Evolutionary conservation across 768 basidiomycete species (phyloP), one percentile per base, ranked within the genome.

Genomic region (Leccinum obscurum): DNA sequence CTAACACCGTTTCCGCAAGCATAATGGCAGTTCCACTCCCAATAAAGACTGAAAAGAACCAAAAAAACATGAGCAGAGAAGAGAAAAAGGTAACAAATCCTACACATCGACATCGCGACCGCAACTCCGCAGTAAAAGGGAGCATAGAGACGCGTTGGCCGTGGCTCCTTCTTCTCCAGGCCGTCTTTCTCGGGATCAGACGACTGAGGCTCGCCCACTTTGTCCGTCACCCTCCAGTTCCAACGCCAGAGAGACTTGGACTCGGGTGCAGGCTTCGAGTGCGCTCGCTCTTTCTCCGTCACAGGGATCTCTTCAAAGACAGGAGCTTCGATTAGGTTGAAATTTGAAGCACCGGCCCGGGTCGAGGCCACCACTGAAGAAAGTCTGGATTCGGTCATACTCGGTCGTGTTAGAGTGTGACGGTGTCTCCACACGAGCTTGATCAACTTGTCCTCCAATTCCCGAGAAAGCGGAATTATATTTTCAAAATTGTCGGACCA

Each of bases 401-500:
- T 28, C 1, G 69, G 64, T 44, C 62, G n/a, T 3, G 44, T 37
- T 2, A 39, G 24, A 8, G 60, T 59, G 59, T 75, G 68, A 52
- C 85, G 79, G 34, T 78, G 68, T 57, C 80, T 74, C 92, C 92
- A 93, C 56, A 94, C 87, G 70, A 88, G 85, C 67, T 85, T 85
- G 78, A 93, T 91, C 70, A 93, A 81, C 64, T 89, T 89, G 35
- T 85, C 83, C 58, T 92, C 88, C 63, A 92, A 86, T 62, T 90
- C 90, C 24, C 73, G 71, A 68, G 82, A 87, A 15, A 87, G 75
- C 0, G 87, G 86, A 37, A 95, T 86, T 66, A 95, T 88, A 61
- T 78, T 78, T 70, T 93, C 90, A 32, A 95, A 82, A 65, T 84
- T 82, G 76, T 95, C 92, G 0, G 90, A 84, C 93, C 93, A 95